A percentile compares a stretch with the other conserved stretches of the same genome.
phyloP scores from a whole-genome alignment of 1,284 basidiomycete genomes.

The Austroboletus niveus region DNA sequence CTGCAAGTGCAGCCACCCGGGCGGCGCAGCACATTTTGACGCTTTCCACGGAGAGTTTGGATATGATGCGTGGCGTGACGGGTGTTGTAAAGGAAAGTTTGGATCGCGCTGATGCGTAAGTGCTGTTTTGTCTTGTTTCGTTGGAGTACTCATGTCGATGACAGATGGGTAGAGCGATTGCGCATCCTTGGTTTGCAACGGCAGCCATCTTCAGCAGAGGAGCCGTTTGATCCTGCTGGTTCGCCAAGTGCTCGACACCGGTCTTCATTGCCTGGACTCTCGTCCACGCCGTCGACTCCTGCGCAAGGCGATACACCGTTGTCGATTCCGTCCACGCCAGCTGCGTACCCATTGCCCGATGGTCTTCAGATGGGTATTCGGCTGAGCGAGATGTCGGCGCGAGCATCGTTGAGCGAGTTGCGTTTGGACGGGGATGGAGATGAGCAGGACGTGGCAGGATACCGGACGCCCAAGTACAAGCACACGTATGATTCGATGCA shows the following conservation, averaged over 20 bases:
- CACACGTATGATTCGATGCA: slow-evolving; percentile 2
- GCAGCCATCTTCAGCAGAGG: slow-evolving; percentile 20
- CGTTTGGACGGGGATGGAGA: slow-evolving; percentile 23
- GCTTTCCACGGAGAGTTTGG: slow-evolving; percentile 86
- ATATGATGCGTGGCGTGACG: slow-evolving; percentile 87
- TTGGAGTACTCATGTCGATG: slow-evolving; percentile 1
- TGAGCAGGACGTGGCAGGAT: slow-evolving; percentile 2
- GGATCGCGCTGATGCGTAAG: slow-evolving; percentile 84
- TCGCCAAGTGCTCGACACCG: slow-evolving; percentile 10
- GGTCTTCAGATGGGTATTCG: slow-evolving; percentile 24
- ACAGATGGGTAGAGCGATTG: slow-evolving; percentile 77
- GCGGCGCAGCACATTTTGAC: slow-evolving; percentile 82
- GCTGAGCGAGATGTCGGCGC: slow-evolving; percentile 27
- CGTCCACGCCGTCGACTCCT: slow-evolving; percentile 32
- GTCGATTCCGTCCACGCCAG: slow-evolving; percentile 29
- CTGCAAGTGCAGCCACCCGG: slow-evolving; percentile 56
- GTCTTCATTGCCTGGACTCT: slow-evolving; percentile 26
- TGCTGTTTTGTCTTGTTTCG: slow-evolving; percentile 22
- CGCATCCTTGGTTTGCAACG: slow-evolving; percentile 75
- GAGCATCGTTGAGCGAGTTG: slow-evolving; percentile 30
- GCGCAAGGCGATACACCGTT: slow-evolving; percentile 25
- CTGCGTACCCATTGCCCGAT: slow-evolving; percentile 26
- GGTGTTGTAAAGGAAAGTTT: slow-evolving; percentile 85
- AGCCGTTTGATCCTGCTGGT: slow-evolving; percentile 8
- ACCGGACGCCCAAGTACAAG: slow-evolving; percentile 27